Conservation (phyloP, 2,329 filamentous ascomycete species). For the Colletotrichum limetticola region DNA sequence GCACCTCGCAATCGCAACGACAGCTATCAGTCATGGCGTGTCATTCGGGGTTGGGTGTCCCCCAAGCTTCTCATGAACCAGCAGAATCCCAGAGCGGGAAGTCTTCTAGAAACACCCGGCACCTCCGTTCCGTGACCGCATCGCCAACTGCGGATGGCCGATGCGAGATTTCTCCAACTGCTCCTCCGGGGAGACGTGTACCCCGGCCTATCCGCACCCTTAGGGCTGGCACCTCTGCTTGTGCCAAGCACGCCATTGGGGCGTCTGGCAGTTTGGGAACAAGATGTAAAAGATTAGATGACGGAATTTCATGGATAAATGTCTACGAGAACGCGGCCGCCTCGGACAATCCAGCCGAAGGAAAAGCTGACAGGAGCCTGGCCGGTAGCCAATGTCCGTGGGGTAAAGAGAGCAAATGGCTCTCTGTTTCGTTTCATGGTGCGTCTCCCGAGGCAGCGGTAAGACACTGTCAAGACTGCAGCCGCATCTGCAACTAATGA, state of each 20-base stretch:
- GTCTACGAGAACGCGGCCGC: background rate
- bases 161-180: constrained; percentile 28
- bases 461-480: constrained; percentile 25
- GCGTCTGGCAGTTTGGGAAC: constrained; percentile 17
- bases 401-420: background rate
- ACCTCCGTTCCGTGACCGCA: background rate
- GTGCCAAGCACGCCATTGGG: constrained; percentile 16
- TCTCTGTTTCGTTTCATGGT: constrained; percentile 22
- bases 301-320: background rate
- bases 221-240: background rate
- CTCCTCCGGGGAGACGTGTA: constrained; percentile 14
- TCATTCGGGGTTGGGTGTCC: background rate
- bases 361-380: background rate
- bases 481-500: constrained; percentile 2
- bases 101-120: constrained; percentile 11
- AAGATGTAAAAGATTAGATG: constrained; percentile 9
- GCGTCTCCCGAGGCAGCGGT: constrained; percentile 6
- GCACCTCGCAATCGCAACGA: background rate
- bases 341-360: constrained; percentile 11
- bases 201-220: background rate
- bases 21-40: background rate
- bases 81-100: background rate
- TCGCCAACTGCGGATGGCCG: constrained; percentile 3
- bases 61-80: background rate
- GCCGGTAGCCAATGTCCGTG: background rate